phyloP scores from a whole-genome alignment of 2,329 filamentous ascomycete species.

The Blumeriella jaapii region DNA sequence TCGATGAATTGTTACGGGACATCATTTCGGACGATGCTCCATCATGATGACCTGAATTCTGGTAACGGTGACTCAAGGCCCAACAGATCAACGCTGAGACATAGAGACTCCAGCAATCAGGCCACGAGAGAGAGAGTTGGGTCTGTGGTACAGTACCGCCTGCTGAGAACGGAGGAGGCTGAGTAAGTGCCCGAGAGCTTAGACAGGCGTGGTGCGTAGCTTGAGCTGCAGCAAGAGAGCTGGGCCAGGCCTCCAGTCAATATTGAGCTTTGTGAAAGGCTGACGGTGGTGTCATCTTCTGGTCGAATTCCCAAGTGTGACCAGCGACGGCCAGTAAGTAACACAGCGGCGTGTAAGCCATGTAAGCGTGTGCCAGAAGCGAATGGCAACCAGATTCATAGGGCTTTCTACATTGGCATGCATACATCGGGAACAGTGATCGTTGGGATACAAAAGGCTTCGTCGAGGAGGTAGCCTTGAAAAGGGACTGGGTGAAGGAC shows the following conservation, averaged over 20 bases:
- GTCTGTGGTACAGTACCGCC: slow-evolving; percentile 12
- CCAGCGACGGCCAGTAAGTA: slow-evolving; percentile 46
- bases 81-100: slow-evolving; percentile 48
- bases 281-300: slow-evolving; percentile 36
- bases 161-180: slow-evolving; percentile 11
- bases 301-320: slow-evolving; percentile 45
- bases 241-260: slow-evolving; percentile 35
- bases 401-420: slow-evolving; percentile 13
- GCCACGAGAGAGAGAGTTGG: slow-evolving; percentile 27
- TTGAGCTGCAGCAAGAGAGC: slow-evolving; percentile 34
- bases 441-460: slow-evolving; percentile 25
- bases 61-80: slow-evolving; percentile 37
- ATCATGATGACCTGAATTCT: not conserved
- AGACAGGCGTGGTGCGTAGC: slow-evolving; percentile 41
- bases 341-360: slow-evolving; percentile 47
- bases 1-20: slow-evolving; percentile 10
- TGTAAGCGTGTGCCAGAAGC: slow-evolving; percentile 39
- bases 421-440: slow-evolving; percentile 9
- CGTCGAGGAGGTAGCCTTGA: slow-evolving; percentile 19
- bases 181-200: slow-evolving; percentile 35
- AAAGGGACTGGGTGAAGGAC: slow-evolving; percentile 20
- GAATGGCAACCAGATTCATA: slow-evolving; percentile 33
- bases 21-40: slow-evolving; percentile 9
- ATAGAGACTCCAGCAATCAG: slow-evolving; percentile 44
- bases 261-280: slow-evolving; percentile 37